Base-by-base conservation (phyloP, 805 yeast species). In the Lipomyces yamadae region DNA sequence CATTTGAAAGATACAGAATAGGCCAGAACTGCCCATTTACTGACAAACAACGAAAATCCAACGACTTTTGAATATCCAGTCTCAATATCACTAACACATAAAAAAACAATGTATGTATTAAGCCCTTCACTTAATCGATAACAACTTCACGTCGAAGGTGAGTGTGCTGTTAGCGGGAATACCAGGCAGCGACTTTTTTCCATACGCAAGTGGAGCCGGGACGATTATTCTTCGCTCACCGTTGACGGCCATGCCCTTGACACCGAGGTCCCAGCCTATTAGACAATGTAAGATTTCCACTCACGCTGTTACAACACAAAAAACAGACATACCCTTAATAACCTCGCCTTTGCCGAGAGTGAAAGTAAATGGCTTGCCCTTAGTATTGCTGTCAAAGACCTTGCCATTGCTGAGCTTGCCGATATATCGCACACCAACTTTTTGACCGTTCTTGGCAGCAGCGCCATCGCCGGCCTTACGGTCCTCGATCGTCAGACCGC, bases 171-270 rank as follows among this genome's bases (percentile, higher is more conserved):
- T 95, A 76, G 97, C 91, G 76, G 99, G 99, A 74, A 95, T 91
- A 70, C 98, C 99, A 74, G 99, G 99, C 72, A 95, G 85, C 72
- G 90, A 86, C 82, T 90, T 89, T 76, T 89, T 89, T 72, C 99
- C 99, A 82, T 95, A 95, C 65, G 97, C 99, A 88, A 91, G 90
- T 76, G 93, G 86, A 63, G 99, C 89, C 74, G 99, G 99, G 73
- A 95, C 92, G 69, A 92, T 86, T 73, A 95, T 92, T 83, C 98
- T 88, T 86, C 99, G 93, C 85, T 95, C 99, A 78, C 98, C 98
- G 76, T 97, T 97, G 77, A 91, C 96, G 65, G 96, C 88, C 98
- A 95, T 93, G 78, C 98, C 98, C 67, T 94, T 92, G 75, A 95
- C 95, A 85, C 99, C 99, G 76, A 94, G 85, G 78, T 95, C 99